Conservation (phyloP, 805 yeast species). For the Schwanniomyces polymorphus region DNA sequence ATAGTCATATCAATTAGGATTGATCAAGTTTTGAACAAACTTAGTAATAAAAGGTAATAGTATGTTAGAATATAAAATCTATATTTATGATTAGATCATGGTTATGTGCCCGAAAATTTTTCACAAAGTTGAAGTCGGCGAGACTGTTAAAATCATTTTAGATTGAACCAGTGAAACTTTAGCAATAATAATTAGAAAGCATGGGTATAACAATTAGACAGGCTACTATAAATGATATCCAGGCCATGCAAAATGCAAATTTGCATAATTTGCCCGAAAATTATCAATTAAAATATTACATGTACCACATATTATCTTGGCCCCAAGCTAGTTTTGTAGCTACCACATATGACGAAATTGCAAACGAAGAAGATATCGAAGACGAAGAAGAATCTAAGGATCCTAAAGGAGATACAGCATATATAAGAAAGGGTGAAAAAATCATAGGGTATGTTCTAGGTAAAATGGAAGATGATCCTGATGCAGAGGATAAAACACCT, state of each 20-base stretch:
- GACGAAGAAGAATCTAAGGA: constrained; percentile 19
- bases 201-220: constrained; percentile 88
- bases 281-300: constrained; percentile 86
- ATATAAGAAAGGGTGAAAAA: constrained; percentile 67
- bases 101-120: background rate
- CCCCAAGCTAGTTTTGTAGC: constrained; percentile 98
- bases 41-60: background rate
- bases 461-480: constrained; percentile 94
- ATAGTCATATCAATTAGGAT: no score
- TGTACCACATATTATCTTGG: constrained; percentile 94
- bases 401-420: constrained; percentile 63
- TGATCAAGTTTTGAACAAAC: no score
- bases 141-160: background rate
- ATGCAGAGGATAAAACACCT: constrained; percentile 66
- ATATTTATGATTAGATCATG: background rate
- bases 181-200: background rate
- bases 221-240: constrained; percentile 83
- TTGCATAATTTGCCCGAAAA: constrained; percentile 92
- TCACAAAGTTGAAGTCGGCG: background rate
- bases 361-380: constrained; percentile 17
- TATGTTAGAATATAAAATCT: background rate
- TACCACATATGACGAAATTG: constrained; percentile 58
- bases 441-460: constrained; percentile 96
- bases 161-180: background rate
- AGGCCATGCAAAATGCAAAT: constrained; percentile 95